A percentile compares a stretch with the other conserved stretches of the same genome.
These are phyloP conservation scores for Climacium dendroides DNA, from an alignment of 225 moss, liverwort and hornwort genomes.

Conservation along the genomic window DNA sequence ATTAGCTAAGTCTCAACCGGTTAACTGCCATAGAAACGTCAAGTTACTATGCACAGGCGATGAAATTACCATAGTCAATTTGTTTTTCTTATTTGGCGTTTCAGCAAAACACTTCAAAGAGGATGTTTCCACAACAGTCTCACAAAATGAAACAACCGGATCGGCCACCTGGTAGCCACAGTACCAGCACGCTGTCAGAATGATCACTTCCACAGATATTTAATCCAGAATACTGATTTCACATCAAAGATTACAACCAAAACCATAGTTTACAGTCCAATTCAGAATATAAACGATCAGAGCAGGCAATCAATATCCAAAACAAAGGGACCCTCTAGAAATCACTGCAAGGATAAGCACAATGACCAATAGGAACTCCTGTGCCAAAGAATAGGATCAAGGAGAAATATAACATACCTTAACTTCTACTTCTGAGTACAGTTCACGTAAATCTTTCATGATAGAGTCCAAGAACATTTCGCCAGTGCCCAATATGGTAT, in stretches of 20 bases:
- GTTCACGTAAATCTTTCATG: constrained; percentile 96
- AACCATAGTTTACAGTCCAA: neutral
- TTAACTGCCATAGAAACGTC: neutral
- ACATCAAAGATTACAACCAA: neutral
- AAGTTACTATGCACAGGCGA: neutral
- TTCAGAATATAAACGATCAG: neutral
- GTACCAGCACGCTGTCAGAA: neutral
- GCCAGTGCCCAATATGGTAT: constrained; percentile 94
- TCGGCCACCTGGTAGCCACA: constrained; percentile 72
- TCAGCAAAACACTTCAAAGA: constrained; percentile 99
- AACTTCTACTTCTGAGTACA: constrained; percentile 98
- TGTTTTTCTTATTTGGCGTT: constrained; percentile 99
- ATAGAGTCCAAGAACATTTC: constrained; percentile 98
- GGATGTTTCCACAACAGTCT: constrained; percentile 98
- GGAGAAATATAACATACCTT: constrained; percentile 38
- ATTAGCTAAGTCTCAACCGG: neutral
- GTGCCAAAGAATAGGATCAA: neutral
- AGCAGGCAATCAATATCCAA: neutral
- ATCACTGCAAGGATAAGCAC: neutral
- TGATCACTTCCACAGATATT: neutral
- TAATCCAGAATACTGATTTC: neutral
- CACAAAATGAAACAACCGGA: constrained; percentile 99
- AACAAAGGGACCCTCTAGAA: neutral
- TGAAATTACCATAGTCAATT: constrained; percentile 78
- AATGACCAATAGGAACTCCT: neutral